Evolutionary conservation across 139 green algal genomes (phyloP), one percentile per base, ranked within the genome.

Genomic region (Volvox africanus): DNA sequence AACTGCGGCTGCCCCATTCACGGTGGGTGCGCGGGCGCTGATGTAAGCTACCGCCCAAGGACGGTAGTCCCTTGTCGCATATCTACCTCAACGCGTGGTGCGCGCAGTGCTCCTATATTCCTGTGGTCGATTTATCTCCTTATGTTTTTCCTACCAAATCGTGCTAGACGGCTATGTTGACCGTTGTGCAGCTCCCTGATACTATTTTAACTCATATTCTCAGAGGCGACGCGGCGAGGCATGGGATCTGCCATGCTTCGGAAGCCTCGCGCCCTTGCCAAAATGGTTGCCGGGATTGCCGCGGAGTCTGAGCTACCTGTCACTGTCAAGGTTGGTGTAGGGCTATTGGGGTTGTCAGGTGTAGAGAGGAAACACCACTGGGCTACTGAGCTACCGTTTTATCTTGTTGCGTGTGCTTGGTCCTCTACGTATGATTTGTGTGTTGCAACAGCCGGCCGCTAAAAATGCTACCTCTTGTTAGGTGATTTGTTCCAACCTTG

Each of bases 1-100:
- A 99, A 99, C 93, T 97, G 94, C 85, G 96, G 97, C 71, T 98
- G 97, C 91, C 97, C 97, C 30, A 98, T 98, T 61, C 92, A 97
- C 75, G 93, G 95, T 97, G 55, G 35, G 76, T 37, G 21, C 9
- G 44, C 9, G 9, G 44, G 44, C n/a, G n/a, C n/a, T n/a, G n/a
- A n/a, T n/a, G n/a, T n/a, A n/a, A n/a, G 62, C 62, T 73, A 73
- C 11, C 65, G 65, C 12, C 9, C 44, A 55, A 9, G 44, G 44
- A 5, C 9, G 9, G 44, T 14, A 55, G 9, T 55, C 9, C 9
- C 5, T 55, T 55, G 44, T 55, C 5, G 44, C 44, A 55, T 55
- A 55, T 55, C n/a, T 55, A 9, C 9, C 44, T 55, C 44, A 9
- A 55, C 9, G 44, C 44, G 9, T 9, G 5, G 65, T 73, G 21